Conservation (phyloP, 345 rosid genomes). For the Camelina laxa region DNA sequence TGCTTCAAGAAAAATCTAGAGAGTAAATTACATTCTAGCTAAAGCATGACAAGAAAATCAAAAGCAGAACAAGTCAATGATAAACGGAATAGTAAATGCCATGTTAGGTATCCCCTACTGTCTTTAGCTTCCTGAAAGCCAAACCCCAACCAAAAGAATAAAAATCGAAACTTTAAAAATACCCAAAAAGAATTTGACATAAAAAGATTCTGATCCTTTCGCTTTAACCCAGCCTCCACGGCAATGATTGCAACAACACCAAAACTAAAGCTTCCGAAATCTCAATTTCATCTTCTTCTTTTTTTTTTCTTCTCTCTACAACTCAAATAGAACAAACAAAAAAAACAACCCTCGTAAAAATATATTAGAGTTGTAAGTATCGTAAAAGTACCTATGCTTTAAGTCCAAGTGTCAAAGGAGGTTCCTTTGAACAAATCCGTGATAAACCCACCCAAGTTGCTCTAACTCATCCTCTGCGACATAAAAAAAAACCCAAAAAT, state of each 20-base stretch:
- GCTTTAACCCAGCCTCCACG: constrained; percentile 15
- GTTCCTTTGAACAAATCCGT: constrained; percentile 32
- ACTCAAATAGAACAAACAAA: neutral
- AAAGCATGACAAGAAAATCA: constrained; percentile 7
- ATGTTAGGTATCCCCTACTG: constrained; percentile 38
- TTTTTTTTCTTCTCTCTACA: neutral
- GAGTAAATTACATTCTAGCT: constrained; percentile 18
- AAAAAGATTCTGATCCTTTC: constrained; percentile 26
- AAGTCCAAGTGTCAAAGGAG: constrained; percentile 31
- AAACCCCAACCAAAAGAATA: constrained; percentile 2
- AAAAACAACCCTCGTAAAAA: constrained; percentile 23
- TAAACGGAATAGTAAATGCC: constrained; percentile 14
- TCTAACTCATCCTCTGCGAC: constrained; percentile 37
- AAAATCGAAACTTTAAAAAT: constrained; percentile 13
- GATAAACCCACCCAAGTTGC: constrained; percentile 1
- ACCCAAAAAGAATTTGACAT: constrained; percentile 13
- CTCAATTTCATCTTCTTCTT: neutral
- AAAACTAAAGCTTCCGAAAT: constrained; percentile 2
- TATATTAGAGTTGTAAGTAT: constrained; percentile 20
- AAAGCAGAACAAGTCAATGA: constrained; percentile 23
- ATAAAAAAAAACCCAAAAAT: neutral
- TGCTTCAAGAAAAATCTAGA: constrained; percentile 9
- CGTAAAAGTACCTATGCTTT: constrained; percentile 30
- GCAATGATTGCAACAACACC: constrained; percentile 22
- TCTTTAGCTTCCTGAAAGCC: constrained; percentile 37